Conservation (phyloP, 1,139 yeast species). For the Torulaspora globosa region DNA sequence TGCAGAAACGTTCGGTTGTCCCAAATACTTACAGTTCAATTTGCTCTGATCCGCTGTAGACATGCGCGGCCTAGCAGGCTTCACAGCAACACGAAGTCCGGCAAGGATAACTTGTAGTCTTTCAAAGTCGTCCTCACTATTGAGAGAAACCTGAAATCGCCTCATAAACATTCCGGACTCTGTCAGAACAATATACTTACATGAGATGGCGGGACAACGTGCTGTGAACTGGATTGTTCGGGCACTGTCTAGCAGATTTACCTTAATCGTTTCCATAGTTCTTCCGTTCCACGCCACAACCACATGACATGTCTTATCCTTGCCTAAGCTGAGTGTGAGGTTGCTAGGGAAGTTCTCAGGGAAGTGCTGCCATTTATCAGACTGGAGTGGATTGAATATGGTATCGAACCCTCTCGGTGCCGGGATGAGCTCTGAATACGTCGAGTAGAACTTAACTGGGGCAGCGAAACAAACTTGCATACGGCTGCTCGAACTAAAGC, state of each 20-base stretch:
- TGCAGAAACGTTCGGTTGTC: too few species aligned
- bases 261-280: slow-evolving; percentile 10
- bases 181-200: slow-evolving; percentile 24
- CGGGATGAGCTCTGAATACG: slow-evolving; percentile 18
- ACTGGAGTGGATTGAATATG: slow-evolving; percentile 14
- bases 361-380: slow-evolving; percentile 25
- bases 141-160: slow-evolving; percentile 29
- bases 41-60: neutral
- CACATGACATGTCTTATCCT: slow-evolving; percentile 4
- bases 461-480: slow-evolving; percentile 8
- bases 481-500: too few species aligned
- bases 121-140: slow-evolving; percentile 17
- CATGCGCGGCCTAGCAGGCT: slow-evolving; percentile 10
- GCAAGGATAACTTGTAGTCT: slow-evolving; percentile 13
- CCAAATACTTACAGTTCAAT: neutral
- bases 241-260: slow-evolving; percentile 2
- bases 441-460: slow-evolving; percentile 17
- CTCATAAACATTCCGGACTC: slow-evolving; percentile 12
- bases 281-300: slow-evolving; percentile 14
- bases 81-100: slow-evolving; percentile 17
- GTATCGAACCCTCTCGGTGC: slow-evolving; percentile 27
- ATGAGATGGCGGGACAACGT: slow-evolving; percentile 27
- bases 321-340: slow-evolving; percentile 7
- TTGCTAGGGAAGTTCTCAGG: slow-evolving; percentile 9
- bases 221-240: slow-evolving; percentile 25